phyloP scores from a whole-genome alignment of 495 filamentous ascomycete genomes.

The Hypomontagnella monticulosa region DNA sequence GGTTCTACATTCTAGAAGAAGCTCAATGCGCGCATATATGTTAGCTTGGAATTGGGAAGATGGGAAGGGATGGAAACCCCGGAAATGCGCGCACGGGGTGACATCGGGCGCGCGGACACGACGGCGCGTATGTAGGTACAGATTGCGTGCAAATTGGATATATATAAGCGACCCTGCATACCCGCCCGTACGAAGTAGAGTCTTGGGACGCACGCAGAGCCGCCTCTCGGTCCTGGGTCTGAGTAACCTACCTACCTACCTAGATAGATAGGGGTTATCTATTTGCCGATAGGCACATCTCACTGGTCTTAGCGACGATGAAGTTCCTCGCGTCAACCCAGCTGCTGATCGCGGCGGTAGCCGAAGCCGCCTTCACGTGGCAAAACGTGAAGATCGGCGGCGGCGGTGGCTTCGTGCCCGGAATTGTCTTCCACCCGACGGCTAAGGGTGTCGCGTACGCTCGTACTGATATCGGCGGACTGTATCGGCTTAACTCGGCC shows the following conservation, averaged over 20 bases:
- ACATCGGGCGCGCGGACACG: conserved; percentile 12
- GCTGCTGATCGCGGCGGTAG: conserved; percentile 48
- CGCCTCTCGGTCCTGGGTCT: conserved; percentile 2
- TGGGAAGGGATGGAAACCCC: neutral
- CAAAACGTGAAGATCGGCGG: conserved; percentile 60
- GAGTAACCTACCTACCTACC: neutral
- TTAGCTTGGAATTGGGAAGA: neutral
- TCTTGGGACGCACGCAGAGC: conserved; percentile 13
- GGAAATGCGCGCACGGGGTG: conserved; percentile 5
- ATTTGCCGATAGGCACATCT: too few relatives aligned
- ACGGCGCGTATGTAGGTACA: conserved; percentile 14
- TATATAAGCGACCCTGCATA: conserved; percentile 25
- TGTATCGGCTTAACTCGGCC: conserved; percentile 63
- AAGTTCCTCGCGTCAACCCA: conserved; percentile 45
- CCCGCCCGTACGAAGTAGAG: conserved; percentile 7
- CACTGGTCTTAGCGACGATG: conserved; percentile 44
- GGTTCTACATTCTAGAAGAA: too few relatives aligned
- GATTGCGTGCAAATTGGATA: conserved; percentile 18
- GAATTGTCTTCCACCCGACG: conserved; percentile 68
- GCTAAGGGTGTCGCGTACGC: conserved; percentile 67
- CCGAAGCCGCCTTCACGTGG: conserved; percentile 53
- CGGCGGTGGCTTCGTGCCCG: conserved; percentile 69
- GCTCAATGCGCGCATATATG: neutral
- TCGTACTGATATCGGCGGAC: conserved; percentile 70
- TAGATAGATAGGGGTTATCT: too few relatives aligned